phyloP scores from a whole-genome alignment of 2,329 filamentous ascomycete genomes.

The Phoma sp. region DNA sequence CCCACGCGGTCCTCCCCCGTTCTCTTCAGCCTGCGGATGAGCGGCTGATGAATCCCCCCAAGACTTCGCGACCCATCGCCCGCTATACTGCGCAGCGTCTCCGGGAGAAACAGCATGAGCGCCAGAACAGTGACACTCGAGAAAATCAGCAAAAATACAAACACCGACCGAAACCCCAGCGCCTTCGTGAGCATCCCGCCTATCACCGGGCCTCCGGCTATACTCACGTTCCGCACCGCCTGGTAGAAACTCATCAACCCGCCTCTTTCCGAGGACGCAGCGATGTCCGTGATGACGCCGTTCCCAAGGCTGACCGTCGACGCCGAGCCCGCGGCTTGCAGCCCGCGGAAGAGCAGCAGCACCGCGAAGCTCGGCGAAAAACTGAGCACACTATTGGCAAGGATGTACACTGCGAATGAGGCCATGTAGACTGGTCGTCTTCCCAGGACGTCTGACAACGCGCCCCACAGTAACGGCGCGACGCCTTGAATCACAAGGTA shows the following conservation, averaged over 20 bases:
- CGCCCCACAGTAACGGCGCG: constrained; percentile 58
- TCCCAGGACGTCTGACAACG: constrained; percentile 56
- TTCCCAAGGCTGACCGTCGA: constrained; percentile 56
- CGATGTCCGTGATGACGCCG: constrained; percentile 53
- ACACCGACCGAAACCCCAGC: constrained; percentile 52
- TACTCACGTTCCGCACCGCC: constrained; percentile 49
- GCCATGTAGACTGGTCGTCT: constrained; percentile 55
- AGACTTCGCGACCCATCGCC: constrained; percentile 43
- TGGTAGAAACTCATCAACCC: constrained; percentile 52
- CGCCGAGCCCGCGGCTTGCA: constrained; percentile 59
- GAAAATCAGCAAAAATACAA: constrained; percentile 61
- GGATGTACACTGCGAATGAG: constrained; percentile 57
- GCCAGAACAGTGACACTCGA: constrained; percentile 46
- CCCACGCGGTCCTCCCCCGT: neutral
- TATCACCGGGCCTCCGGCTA: constrained; percentile 32
- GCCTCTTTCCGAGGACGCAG: constrained; percentile 47
- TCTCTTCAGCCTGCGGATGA: constrained; percentile 35
- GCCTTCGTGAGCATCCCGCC: constrained; percentile 38
- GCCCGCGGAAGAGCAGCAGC: constrained; percentile 54
- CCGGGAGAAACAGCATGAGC: constrained; percentile 49
- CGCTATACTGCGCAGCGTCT: constrained; percentile 43
- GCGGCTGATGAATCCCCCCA: constrained; percentile 50
- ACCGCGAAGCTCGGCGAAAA: constrained; percentile 53
- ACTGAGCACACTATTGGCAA: constrained; percentile 56
- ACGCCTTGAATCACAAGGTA: constrained; percentile 56